Percentiles rank a stretch among this genome's conserved stretches.
Conservation (phyloP, 257 asterid genomes). For the Fraxinus excelsior region DNA sequence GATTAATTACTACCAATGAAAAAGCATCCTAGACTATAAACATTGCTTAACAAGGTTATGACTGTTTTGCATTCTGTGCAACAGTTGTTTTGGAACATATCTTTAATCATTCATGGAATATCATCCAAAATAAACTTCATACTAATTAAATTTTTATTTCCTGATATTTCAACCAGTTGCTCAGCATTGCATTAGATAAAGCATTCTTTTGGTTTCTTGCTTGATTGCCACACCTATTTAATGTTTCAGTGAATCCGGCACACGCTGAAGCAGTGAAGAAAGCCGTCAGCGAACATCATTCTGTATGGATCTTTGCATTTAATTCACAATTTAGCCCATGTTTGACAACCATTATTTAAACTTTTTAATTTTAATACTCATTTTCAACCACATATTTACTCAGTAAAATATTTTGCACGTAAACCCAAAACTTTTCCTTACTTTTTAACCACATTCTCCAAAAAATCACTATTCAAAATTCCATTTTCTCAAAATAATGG, state of each 20-base stretch:
- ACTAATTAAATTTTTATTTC: neutral
- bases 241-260: conserved; percentile 47
- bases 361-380: no score
- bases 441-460: no score
- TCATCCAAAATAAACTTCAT: neutral
- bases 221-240: conserved; percentile 25
- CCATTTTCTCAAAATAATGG: no score
- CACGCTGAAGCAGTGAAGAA: conserved; percentile 57
- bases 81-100: neutral
- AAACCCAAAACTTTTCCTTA: no score
- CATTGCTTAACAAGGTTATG: conserved; percentile 11
- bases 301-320: conserved; percentile 39
- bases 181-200: conserved; percentile 1
- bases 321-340: neutral
- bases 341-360: no score
- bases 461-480: no score
- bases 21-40: neutral
- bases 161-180: conserved; percentile 1
- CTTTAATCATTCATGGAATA: neutral
- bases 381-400: no score
- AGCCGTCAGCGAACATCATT: conserved; percentile 52
- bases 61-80: neutral
- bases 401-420: no score
- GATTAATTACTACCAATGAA: neutral
- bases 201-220: conserved; percentile 15